A percentile compares a stretch with the other conserved stretches of the same genome.
phyloP scores from a whole-genome alignment of 2,329 filamentous ascomycete species.

The Verticillium alfalfae region DNA sequence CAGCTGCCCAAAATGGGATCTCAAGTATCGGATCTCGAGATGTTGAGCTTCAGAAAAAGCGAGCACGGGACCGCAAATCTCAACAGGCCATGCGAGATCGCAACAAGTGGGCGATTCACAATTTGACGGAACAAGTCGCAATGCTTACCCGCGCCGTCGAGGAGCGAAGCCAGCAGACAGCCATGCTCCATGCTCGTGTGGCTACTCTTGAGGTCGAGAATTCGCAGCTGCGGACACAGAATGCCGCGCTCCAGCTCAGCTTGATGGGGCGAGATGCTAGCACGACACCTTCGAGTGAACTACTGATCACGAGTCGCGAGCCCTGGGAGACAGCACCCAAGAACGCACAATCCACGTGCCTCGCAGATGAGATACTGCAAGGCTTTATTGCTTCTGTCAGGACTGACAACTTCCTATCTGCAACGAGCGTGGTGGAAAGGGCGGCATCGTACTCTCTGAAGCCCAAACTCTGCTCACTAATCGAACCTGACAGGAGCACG shows the following conservation, averaged over 20 bases:
- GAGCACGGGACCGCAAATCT: constrained; percentile 22
- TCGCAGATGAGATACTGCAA: constrained; percentile 22
- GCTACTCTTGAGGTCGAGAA: constrained; percentile 19
- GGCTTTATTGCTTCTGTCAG: constrained; percentile 16
- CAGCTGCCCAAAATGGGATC: constrained; percentile 1
- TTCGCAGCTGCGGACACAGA: constrained; percentile 19
- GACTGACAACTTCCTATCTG: constrained; percentile 7
- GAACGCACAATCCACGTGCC: constrained; percentile 16
- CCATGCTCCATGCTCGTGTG: constrained; percentile 12
- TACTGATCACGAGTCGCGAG: neutral
- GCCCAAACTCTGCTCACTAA: constrained; percentile 17
- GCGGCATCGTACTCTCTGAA: constrained; percentile 12
- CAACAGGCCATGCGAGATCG: constrained; percentile 26
- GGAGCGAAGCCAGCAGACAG: constrained; percentile 13
- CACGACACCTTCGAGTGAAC: neutral
- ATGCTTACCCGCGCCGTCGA: constrained; percentile 16
- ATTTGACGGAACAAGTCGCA: constrained; percentile 21
- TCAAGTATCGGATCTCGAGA: constrained; percentile 6
- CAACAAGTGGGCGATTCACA: constrained; percentile 22
- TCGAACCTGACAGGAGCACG: constrained; percentile 15
- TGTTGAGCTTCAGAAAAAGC: constrained; percentile 21
- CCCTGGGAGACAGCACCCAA: constrained; percentile 17
- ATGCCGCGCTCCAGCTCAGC: constrained; percentile 20
- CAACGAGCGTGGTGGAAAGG: constrained; percentile 5
- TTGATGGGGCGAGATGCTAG: constrained; percentile 14